These are phyloP conservation scores for Lactarius hengduanensis DNA, from an alignment of 768 basidiomycete species.

Conservation along the genomic window DNA sequence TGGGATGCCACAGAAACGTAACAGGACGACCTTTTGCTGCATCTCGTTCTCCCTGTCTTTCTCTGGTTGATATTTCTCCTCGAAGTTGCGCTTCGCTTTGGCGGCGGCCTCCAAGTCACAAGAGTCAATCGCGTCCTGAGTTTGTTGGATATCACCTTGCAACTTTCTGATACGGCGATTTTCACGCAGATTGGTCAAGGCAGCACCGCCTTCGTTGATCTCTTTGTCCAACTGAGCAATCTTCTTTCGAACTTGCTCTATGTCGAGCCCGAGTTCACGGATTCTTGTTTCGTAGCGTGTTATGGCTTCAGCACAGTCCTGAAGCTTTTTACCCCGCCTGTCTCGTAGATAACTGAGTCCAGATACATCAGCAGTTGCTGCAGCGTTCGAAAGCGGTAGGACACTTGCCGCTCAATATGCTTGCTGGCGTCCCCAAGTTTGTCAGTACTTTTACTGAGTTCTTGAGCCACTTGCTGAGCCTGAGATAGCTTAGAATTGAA, in stretches of 20 bases:
- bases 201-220: constrained; percentile 71
- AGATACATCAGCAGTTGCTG: not conserved
- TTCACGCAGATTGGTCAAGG: constrained; percentile 69
- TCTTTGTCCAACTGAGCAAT: constrained; percentile 71
- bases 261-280: constrained; percentile 39
- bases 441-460: constrained; percentile 64
- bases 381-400: not conserved
- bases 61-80: constrained; percentile 70
- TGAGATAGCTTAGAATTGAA: constrained; percentile 47
- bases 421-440: constrained; percentile 60
- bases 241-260: constrained; percentile 42
- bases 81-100: constrained; percentile 80
- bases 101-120: constrained; percentile 85
- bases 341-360: constrained; percentile 67
- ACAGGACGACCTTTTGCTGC: constrained; percentile 56
- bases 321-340: constrained; percentile 57
- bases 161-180: constrained; percentile 79
- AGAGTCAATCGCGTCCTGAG: constrained; percentile 67
- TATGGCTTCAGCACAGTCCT: constrained; percentile 58
- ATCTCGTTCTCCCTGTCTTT: constrained; percentile 72
- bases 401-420: constrained; percentile 58
- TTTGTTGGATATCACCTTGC: constrained; percentile 59
- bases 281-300: constrained; percentile 49
- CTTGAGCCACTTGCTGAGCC: constrained; percentile 57
- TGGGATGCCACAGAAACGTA: constrained; percentile 5